phyloP scores from a whole-genome alignment of 495 filamentous ascomycete species.

The Neurospora sp. region DNA sequence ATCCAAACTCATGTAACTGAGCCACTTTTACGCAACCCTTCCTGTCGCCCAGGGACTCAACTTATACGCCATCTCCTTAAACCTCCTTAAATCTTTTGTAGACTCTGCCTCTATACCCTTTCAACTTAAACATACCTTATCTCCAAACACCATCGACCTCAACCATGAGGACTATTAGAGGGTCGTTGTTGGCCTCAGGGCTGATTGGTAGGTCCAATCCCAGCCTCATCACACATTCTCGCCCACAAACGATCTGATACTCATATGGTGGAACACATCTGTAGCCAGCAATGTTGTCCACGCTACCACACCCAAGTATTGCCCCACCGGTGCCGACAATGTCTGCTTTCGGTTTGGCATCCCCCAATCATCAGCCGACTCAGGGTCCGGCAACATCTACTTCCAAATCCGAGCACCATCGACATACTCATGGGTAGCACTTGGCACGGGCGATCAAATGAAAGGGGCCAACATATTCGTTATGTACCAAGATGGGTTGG shows the following conservation, averaged over 20 bases:
- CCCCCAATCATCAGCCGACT: slow-evolving; percentile 28
- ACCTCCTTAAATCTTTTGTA: background rate
- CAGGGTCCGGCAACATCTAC: slow-evolving; percentile 44
- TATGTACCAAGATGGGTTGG: slow-evolving; percentile 49
- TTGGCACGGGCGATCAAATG: slow-evolving; percentile 57
- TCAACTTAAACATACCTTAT: background rate
- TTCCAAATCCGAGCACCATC: slow-evolving; percentile 55
- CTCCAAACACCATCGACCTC: background rate
- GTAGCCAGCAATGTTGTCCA: slow-evolving; percentile 1
- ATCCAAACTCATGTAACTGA: background rate
- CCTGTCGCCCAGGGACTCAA: background rate
- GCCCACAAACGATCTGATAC: background rate
- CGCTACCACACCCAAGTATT: slow-evolving; percentile 14
- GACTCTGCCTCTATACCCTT: background rate
- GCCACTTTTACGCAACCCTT: background rate
- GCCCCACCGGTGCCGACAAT: slow-evolving; percentile 12
- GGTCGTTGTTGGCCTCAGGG: slow-evolving; percentile 5
- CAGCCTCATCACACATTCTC: background rate
- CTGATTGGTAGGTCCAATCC: slow-evolving; percentile 10
- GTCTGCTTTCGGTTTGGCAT: slow-evolving; percentile 39
- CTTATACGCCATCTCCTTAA: background rate
- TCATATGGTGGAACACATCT: background rate
- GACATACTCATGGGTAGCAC: slow-evolving; percentile 50
- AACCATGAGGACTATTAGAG: slow-evolving; percentile 5
- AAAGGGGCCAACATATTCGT: slow-evolving; percentile 57